Percentiles rank a stretch among this genome's conserved stretches.
These are phyloP conservation scores for Pseudogymnoascus pannorum DNA, from an alignment of 2,329 filamentous ascomycete species.

Conservation along the genomic window DNA sequence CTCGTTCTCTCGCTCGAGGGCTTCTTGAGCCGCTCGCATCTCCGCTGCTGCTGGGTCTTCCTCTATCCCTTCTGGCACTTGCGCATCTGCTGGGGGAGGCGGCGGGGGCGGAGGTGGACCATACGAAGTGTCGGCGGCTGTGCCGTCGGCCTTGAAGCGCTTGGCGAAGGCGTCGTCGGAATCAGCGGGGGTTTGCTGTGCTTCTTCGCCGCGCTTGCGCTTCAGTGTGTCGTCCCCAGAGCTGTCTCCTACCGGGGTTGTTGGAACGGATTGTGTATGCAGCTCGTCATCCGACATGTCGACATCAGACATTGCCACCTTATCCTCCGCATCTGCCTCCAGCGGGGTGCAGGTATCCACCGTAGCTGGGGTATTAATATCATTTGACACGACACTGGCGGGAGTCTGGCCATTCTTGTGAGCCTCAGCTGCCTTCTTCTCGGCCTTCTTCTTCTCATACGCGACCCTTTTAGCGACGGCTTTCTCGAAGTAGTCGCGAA, in stretches of 20 bases:
- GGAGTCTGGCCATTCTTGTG: conserved; percentile 25
- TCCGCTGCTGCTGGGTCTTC: conserved; percentile 21
- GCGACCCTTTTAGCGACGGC: conserved; percentile 68
- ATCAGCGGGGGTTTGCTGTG: conserved; percentile 20
- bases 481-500: conserved; percentile 80
- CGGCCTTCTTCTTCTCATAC: conserved; percentile 57
- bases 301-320: conserved; percentile 21
- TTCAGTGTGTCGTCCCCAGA: conserved; percentile 39
- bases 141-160: conserved; percentile 24
- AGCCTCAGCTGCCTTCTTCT: conserved; percentile 31
- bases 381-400: conserved; percentile 21
- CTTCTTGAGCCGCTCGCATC: conserved; percentile 23
- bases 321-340: conserved; percentile 22
- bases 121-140: not conserved
- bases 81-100: conserved; percentile 19
- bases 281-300: conserved; percentile 36
- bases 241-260: conserved; percentile 34
- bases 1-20: conserved; percentile 27
- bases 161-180: conserved; percentile 22
- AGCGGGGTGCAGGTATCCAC: conserved; percentile 36
- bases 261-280: conserved; percentile 36
- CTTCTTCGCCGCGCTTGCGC: conserved; percentile 53
- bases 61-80: not conserved
- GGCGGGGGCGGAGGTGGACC: conserved; percentile 21
- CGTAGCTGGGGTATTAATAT: conserved; percentile 6